Conservation (phyloP, 2,329 filamentous ascomycete species). For the Apiospora sp. region DNA sequence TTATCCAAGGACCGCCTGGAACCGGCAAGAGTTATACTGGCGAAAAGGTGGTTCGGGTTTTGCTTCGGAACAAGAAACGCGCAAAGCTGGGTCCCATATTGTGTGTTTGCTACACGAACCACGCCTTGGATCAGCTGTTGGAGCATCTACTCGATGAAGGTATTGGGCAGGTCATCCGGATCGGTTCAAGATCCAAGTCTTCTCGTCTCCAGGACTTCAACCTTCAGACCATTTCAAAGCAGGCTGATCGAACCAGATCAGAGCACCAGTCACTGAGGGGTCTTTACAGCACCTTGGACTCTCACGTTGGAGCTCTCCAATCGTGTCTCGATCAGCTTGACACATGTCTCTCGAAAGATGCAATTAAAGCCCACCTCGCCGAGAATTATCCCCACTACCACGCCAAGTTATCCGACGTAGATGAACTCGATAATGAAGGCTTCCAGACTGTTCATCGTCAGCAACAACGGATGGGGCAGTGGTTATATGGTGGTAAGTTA, state of each 20-base stretch:
- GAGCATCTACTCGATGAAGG: constrained; percentile 62
- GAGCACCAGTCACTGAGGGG: constrained; percentile 46
- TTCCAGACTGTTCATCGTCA: constrained; percentile 34
- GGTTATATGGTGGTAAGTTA: constrained; percentile 31
- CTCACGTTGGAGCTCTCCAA: constrained; percentile 13
- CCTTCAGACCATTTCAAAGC: constrained; percentile 49
- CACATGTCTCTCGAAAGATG: constrained; percentile 19
- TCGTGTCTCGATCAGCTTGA: constrained; percentile 10
- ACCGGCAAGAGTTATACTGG: constrained; percentile 74
- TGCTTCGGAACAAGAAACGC: constrained; percentile 53
- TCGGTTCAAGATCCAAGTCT: constrained; percentile 67
- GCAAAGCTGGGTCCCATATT: constrained; percentile 58
- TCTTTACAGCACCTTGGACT: constrained; percentile 30
- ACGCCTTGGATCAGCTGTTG: constrained; percentile 64
- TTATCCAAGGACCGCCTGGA: constrained; percentile 76
- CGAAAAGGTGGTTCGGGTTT: constrained; percentile 62
- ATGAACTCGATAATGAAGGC: constrained; percentile 35
- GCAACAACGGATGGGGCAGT: constrained; percentile 32
- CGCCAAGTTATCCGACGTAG: constrained; percentile 37
- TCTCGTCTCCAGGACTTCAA: constrained; percentile 58
- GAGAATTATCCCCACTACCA: constrained; percentile 34
- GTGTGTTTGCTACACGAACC: constrained; percentile 60
- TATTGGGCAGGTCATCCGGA: constrained; percentile 62
- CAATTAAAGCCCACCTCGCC: constrained; percentile 35
- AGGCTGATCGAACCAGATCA: constrained; percentile 46